Evolutionary conservation across 805 yeast genomes (phyloP), one percentile per base, ranked within the genome.

Genomic region (Pichia occidentalis): DNA sequence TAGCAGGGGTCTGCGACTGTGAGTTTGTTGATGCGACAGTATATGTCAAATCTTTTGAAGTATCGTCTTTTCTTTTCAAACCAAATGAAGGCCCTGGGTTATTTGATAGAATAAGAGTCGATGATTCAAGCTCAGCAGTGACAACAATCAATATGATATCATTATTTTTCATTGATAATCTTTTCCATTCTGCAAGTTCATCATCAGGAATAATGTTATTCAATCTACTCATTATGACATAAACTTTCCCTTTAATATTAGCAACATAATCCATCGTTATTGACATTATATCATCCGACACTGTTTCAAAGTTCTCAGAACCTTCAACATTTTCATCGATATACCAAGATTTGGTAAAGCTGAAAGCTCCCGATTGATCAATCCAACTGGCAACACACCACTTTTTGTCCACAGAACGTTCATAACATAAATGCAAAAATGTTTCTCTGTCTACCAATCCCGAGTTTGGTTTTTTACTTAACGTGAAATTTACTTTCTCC

Each of bases 311-410:
- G n/a, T 41, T 56, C 47, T 45, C 50, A 33, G 43, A 18, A 5
- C 23, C 36, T 36, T 38, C 48, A 50, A 54, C 53, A 68, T 45
- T 49, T 2, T 51, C 45, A 13, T 47, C 50, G 14, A 53, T 65
- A 48, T 67, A 70, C 88, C 90, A 83, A 0, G 86, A 70, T 46
- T 75, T 79, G 0, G 79, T 71, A 32, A 67, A 68, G 13, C 78
- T 72, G 10, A 75, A 67, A 4, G 67, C 65, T 0, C 95, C 95
- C 12, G 32, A 30, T 34, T 88, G 90, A 52, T 90, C 95, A 0
- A 92, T 70, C 94, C 97, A 86, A 1, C 94, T 80, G 0, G 85
- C 94, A 17, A 79, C 75, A 30, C 86, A 68, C 95, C 96, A 90
- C 38, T 75, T 76, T 43, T 77, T 77, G 56, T 88, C 95, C 4